These are phyloP conservation scores for Globisporangium spiculum DNA, from an alignment of 352 stramenopile genomes.

Conservation along the genomic window DNA sequence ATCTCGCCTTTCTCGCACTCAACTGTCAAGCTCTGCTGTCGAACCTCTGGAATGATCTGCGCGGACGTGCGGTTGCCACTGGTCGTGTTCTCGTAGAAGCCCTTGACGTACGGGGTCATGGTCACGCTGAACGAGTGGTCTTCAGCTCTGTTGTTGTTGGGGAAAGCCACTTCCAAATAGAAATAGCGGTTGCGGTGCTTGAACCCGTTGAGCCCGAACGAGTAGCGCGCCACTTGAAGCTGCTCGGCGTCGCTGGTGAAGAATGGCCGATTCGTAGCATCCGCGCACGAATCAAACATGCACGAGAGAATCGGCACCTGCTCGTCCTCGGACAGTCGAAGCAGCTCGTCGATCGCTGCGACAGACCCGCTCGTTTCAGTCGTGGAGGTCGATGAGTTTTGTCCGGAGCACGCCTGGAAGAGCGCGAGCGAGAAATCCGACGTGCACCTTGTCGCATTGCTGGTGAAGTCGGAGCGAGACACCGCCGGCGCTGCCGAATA, in stretches of 20 bases:
- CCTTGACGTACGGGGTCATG: no score
- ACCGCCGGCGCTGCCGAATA: slow-evolving; percentile 38
- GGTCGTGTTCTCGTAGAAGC: slow-evolving; percentile 37
- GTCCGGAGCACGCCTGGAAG: slow-evolving; percentile 31
- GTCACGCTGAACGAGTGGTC: slow-evolving; percentile 44
- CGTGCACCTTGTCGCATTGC: slow-evolving; percentile 42
- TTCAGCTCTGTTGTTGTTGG: slow-evolving; percentile 30
- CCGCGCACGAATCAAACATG: no score
- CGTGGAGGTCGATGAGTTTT: slow-evolving; percentile 5
- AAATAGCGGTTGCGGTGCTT: slow-evolving; percentile 60
- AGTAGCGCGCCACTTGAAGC: slow-evolving; percentile 46
- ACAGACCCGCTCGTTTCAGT: slow-evolving; percentile 27
- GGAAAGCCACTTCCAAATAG: slow-evolving; percentile 51
- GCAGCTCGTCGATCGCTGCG: slow-evolving; percentile 37
- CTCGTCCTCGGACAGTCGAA: slow-evolving; percentile 30
- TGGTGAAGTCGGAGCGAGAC: slow-evolving; percentile 49
- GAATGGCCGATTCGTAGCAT: no score
- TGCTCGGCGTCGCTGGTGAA: slow-evolving; percentile 22
- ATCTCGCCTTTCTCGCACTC: slow-evolving; percentile 29
- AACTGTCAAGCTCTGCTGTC: slow-evolving; percentile 34
- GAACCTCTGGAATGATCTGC: slow-evolving; percentile 34
- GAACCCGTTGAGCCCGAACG: slow-evolving; percentile 53
- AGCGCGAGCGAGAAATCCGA: slow-evolving; percentile 44
- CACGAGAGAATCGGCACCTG: slow-evolving; percentile 35
- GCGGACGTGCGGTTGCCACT: slow-evolving; percentile 30